Evolutionary conservation across 1,284 basidiomycete genomes (phyloP).

Genomic region (Trichosporon faecale): DNA sequence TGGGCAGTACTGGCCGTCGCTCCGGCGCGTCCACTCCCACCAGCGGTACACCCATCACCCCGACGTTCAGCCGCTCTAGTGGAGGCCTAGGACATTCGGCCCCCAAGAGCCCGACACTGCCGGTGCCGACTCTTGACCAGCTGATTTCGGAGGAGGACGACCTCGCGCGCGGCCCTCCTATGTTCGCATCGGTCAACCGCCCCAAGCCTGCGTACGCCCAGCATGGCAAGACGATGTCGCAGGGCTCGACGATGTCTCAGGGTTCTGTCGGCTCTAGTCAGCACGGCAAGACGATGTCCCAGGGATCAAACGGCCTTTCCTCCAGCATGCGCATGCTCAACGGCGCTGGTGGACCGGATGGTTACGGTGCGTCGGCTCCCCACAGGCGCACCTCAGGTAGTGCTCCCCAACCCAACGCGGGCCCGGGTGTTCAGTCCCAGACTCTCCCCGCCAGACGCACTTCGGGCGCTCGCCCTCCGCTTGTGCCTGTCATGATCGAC

Average conservation of each 20-base stretch:
- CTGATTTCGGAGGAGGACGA: constrained; percentile 2
- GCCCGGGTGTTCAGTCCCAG: not conserved
- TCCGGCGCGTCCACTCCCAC: not conserved
- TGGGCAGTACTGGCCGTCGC: not conserved
- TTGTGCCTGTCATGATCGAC: constrained; percentile 26
- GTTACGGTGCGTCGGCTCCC: constrained; percentile 20
- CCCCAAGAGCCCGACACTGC: not conserved
- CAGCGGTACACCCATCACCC: not conserved
- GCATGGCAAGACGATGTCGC: not conserved
- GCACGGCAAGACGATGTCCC: not conserved
- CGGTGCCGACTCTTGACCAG: not conserved
- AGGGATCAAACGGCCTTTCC: not conserved
- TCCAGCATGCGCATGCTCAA: not conserved
- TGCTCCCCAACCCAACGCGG: not conserved
- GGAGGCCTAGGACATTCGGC: not conserved
- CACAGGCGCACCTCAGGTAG: not conserved
- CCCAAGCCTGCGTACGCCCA: not conserved
- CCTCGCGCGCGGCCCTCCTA: not conserved
- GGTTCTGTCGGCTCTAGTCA: not conserved
- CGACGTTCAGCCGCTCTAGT: constrained; percentile 6
- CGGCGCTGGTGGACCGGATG: not conserved
- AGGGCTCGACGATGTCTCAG: not conserved
- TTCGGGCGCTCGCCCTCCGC: constrained; percentile 18
- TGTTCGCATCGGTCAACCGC: not conserved
- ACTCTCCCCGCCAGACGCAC: not conserved